phyloP scores from a whole-genome alignment of 1,284 basidiomycete species.

The Vanrija humicola region DNA sequence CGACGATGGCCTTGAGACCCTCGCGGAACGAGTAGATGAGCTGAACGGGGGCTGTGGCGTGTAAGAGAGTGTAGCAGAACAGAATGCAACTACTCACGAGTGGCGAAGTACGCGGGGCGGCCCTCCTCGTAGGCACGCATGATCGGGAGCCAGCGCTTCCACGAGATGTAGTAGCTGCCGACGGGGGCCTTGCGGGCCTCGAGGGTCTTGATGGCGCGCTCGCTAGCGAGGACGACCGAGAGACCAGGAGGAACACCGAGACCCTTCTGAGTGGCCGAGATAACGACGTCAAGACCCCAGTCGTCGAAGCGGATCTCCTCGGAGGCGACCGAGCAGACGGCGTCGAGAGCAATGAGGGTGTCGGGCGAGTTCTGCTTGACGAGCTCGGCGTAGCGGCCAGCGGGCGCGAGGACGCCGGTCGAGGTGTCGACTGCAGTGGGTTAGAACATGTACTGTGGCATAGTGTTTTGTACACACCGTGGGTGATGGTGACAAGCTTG shows the following conservation, averaged over 20 bases:
- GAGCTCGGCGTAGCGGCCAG: constrained; percentile 69
- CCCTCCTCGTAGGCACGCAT: constrained; percentile 73
- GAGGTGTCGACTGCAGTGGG: constrained; percentile 62
- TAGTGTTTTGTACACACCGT: constrained; percentile 55
- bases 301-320: constrained; percentile 94
- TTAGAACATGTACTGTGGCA: background rate
- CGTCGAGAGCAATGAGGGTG: constrained; percentile 84
- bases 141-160: constrained; percentile 92
- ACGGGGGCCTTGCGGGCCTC: constrained; percentile 67
- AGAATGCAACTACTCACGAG: constrained; percentile 51
- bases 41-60: constrained; percentile 64
- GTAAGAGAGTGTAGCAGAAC: constrained; percentile 6
- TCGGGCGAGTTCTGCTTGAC: constrained; percentile 78
- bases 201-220: constrained; percentile 72
- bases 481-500: constrained; percentile 88
- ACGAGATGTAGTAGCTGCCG: constrained; percentile 80
- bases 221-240: constrained; percentile 76
- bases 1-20: constrained; percentile 70
- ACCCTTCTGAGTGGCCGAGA: constrained; percentile 92
- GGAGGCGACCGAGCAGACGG: constrained; percentile 91
- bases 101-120: constrained; percentile 78
- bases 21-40: constrained; percentile 85
- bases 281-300: constrained; percentile 87
- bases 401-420: constrained; percentile 84
- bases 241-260: constrained; percentile 92